These are phyloP conservation scores for Pyrenophora tritici-repentis DNA, from an alignment of 2,329 filamentous ascomycete species.

Conservation along the genomic window DNA sequence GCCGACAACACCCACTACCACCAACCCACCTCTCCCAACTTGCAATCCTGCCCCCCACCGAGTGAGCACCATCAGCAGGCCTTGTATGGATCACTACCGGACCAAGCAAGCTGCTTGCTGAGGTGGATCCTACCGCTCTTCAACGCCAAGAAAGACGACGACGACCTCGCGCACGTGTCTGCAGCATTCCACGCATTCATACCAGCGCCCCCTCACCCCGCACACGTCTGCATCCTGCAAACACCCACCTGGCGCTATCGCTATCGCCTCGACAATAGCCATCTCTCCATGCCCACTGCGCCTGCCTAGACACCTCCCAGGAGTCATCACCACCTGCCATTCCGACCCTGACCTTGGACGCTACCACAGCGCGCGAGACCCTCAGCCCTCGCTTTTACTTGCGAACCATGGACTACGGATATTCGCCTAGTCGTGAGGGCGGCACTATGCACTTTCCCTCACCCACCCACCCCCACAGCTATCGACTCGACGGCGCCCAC, in stretches of 20 bases:
- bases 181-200: conserved; percentile 39
- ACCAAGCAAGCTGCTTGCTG: conserved; percentile 39
- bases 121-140: conserved; percentile 29
- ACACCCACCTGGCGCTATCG: conserved; percentile 23
- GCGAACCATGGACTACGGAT: conserved; percentile 54
- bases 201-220: conserved; percentile 17
- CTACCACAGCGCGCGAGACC: neutral
- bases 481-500: conserved; percentile 72
- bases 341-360: too few species aligned
- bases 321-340: conserved; percentile 11
- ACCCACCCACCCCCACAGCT: conserved; percentile 70
- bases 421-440: conserved; percentile 61
- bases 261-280: conserved; percentile 33
- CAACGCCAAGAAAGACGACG: conserved; percentile 16
- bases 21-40: conserved; percentile 14
- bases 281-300: conserved; percentile 28
- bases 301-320: conserved; percentile 17
- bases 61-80: conserved; percentile 24
- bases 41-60: conserved; percentile 15
- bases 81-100: conserved; percentile 42
- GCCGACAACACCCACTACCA: conserved; percentile 21
- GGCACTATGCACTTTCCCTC: conserved; percentile 86
- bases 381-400: conserved; percentile 1
- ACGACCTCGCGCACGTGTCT: conserved; percentile 22
- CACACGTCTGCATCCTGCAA: conserved; percentile 13